phyloP scores from a whole-genome alignment of 371 early-diverging fungal genomes.

The Rhizopus microsporus region DNA sequence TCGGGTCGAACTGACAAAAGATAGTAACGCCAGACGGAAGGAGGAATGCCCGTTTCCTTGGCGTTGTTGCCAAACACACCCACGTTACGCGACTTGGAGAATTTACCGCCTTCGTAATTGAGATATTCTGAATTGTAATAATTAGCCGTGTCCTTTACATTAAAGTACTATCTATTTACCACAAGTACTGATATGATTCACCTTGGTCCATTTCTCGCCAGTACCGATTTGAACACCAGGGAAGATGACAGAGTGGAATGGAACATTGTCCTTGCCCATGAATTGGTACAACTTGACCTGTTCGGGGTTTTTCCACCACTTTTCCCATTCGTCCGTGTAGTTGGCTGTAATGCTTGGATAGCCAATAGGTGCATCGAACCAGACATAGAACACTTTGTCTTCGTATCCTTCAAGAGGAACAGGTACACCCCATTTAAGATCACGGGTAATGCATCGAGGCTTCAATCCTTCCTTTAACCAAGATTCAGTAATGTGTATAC shows the following conservation, averaged over 20 bases:
- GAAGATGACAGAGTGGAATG: constrained; percentile 99
- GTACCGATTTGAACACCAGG: constrained; percentile 93
- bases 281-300: constrained; percentile 97
- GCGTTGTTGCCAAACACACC: constrained; percentile 99
- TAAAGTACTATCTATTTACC: constrained; percentile 45
- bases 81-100: constrained; percentile 96
- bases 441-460: constrained; percentile 98
- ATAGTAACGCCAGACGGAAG: constrained; percentile 99
- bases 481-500: constrained; percentile 87
- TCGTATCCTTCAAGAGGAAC: constrained; percentile 93
- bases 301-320: constrained; percentile 98
- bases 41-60: constrained; percentile 88
- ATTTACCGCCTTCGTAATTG: constrained; percentile 98
- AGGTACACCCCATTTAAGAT: constrained; percentile 99
- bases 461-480: constrained; percentile 98
- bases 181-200: constrained; percentile 94
- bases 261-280: constrained; percentile 99
- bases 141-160: background rate
- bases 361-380: constrained; percentile 99
- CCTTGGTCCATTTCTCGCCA: constrained; percentile 86
- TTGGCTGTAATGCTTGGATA: constrained; percentile 97
- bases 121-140: constrained; percentile 81
- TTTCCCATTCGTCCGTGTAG: constrained; percentile 91
- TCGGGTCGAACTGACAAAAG: constrained; percentile 98
- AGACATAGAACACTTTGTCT: constrained; percentile 99